These are phyloP conservation scores for Adenanthera pavonina DNA, from an alignment of 306 rosid species.

Conservation along the genomic window DNA sequence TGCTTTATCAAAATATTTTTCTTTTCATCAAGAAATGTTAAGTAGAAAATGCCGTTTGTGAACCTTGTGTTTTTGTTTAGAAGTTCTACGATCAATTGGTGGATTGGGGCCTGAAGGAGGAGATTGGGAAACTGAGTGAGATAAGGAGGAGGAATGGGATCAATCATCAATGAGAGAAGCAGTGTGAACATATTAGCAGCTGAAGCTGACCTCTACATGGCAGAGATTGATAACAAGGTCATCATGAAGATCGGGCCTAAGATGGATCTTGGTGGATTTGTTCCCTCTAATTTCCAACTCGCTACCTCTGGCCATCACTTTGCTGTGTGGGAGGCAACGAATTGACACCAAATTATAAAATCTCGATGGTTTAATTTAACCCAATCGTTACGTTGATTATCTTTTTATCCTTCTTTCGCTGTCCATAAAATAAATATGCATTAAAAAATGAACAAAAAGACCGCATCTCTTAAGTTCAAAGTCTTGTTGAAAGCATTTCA, in stretches of 20 bases:
- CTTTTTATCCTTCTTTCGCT: too few species aligned
- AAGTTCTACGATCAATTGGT: conserved; percentile 83
- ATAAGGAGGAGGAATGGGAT: conserved; percentile 67
- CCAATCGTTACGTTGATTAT: too few species aligned
- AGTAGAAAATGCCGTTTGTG: not conserved
- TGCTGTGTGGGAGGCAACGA: conserved; percentile 68
- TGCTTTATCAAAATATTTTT: not conserved
- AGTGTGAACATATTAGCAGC: conserved; percentile 62
- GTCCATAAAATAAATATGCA: too few species aligned
- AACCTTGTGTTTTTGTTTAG: conserved; percentile 17
- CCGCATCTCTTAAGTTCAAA: too few species aligned
- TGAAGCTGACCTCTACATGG: conserved; percentile 67
- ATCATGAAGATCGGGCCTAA: conserved; percentile 75
- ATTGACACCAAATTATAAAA: not conserved
- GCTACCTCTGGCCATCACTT: conserved; percentile 65
- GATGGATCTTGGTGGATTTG: conserved; percentile 54
- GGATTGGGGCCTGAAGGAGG: conserved; percentile 73
- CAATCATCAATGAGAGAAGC: conserved; percentile 53
- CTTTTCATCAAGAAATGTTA: not conserved
- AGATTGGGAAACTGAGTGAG: conserved; percentile 48
- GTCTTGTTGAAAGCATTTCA: too few species aligned
- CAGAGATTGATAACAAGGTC: conserved; percentile 63
- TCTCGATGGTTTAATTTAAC: too few species aligned
- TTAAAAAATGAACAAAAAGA: too few species aligned
- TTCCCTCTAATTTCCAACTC: conserved; percentile 58